phyloP scores from a whole-genome alignment of 2,329 filamentous ascomycete species.

The Aspergillus novofumigatus region DNA sequence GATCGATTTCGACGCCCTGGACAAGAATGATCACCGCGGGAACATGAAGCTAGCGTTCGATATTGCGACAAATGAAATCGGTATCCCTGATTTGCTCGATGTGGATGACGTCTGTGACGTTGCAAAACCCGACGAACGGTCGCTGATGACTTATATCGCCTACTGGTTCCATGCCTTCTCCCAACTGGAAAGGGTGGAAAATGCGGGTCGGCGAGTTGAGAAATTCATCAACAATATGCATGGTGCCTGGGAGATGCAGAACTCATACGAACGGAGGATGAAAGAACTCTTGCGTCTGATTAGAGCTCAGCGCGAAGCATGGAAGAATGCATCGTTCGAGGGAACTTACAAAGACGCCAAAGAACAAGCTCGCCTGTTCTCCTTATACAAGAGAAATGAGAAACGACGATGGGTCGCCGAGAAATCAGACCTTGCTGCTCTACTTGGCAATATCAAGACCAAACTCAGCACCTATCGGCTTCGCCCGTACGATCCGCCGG shows the following conservation, averaged over 20 bases:
- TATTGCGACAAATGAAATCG: slow-evolving; percentile 92
- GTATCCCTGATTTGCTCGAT: slow-evolving; percentile 90
- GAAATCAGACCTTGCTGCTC: slow-evolving; percentile 88
- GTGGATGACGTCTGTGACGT: slow-evolving; percentile 98
- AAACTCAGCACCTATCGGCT: slow-evolving; percentile 94
- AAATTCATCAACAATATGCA: slow-evolving; percentile 99
- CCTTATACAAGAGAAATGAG: slow-evolving; percentile 81
- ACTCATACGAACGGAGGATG: slow-evolving; percentile 89
- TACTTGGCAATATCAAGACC: slow-evolving; percentile 97
- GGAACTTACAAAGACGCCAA: slow-evolving; percentile 93
- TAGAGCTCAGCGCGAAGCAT: slow-evolving; percentile 65
- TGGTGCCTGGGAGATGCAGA: slow-evolving; percentile 99
- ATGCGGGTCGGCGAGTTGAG: slow-evolving; percentile 90
- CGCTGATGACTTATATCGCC: slow-evolving; percentile 98
- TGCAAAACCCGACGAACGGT: slow-evolving; percentile 89
- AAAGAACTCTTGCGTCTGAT: slow-evolving; percentile 73
- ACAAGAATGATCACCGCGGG: slow-evolving; percentile 88
- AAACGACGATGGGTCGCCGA: slow-evolving; percentile 97
- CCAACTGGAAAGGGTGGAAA: slow-evolving; percentile 97
- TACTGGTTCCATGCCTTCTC: slow-evolving; percentile 99
- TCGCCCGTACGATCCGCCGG: slow-evolving; percentile 83
- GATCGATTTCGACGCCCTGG: slow-evolving; percentile 91
- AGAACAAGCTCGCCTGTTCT: slow-evolving; percentile 74
- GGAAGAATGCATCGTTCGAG: slow-evolving; percentile 78
- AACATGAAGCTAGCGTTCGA: slow-evolving; percentile 99